These are phyloP conservation scores for Collybiopsis confluens DNA, from an alignment of 768 basidiomycete genomes.

Conservation along the genomic window DNA sequence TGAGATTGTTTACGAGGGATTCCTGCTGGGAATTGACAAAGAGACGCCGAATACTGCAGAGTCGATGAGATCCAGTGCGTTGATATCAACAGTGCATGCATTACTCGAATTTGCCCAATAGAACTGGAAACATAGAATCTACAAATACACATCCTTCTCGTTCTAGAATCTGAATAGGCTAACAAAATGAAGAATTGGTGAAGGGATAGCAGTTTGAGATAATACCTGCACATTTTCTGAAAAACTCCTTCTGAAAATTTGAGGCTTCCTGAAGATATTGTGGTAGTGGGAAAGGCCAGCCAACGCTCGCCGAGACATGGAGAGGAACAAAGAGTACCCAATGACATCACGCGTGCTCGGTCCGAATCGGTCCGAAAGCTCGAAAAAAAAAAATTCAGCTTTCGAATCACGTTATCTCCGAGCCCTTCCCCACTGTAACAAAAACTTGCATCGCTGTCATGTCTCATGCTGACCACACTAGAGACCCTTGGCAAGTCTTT, in stretches of 20 bases:
- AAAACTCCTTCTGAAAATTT: neutral
- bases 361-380: neutral
- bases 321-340: neutral
- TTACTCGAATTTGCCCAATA: slow-evolving; percentile 70
- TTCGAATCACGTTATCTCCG: too few relatives aligned
- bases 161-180: slow-evolving; percentile 10
- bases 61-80: slow-evolving; percentile 6
- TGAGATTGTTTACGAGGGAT: slow-evolving; percentile 45
- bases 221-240: too few relatives aligned
- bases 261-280: neutral
- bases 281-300: neutral
- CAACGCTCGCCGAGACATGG: slow-evolving; percentile 4
- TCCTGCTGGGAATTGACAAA: slow-evolving; percentile 60
- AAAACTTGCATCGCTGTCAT: slow-evolving; percentile 31
- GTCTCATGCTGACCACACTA: slow-evolving; percentile 89
- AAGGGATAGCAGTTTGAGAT: neutral
- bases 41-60: slow-evolving; percentile 60
- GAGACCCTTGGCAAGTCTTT: slow-evolving; percentile 78
- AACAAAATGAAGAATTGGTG: neutral
- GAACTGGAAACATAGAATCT: slow-evolving; percentile 76
- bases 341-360: neutral
- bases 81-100: too few relatives aligned
- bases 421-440: too few relatives aligned
- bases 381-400: too few relatives aligned
- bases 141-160: slow-evolving; percentile 63